These are phyloP conservation scores for Pinus taeda DNA, from an alignment of 75 land plant genomes.

Conservation along the genomic window DNA sequence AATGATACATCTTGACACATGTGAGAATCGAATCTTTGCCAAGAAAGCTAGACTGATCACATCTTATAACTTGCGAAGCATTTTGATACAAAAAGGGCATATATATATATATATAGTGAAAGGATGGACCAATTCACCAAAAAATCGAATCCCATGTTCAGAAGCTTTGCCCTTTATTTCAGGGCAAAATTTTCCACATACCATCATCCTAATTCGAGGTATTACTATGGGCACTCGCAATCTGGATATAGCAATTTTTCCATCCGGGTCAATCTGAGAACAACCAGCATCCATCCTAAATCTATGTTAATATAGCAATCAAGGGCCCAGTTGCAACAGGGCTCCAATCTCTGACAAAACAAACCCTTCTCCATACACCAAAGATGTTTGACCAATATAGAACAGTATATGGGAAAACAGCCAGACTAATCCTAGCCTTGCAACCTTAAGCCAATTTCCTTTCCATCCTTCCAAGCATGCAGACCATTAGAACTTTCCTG, in stretches of 20 bases:
- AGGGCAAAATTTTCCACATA: background rate
- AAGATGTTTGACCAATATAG: too few species aligned
- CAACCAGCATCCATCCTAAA: background rate
- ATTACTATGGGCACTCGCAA: too few species aligned
- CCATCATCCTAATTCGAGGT: too few species aligned
- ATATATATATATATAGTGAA: background rate
- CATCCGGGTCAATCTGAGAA: background rate
- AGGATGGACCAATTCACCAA: background rate
- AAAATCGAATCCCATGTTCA: background rate
- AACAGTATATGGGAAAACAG: too few species aligned
- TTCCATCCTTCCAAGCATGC: background rate
- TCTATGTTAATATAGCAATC: background rate
- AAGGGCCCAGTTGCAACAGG: background rate
- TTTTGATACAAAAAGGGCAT: background rate
- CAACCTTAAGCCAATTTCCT: background rate
- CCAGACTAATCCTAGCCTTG: background rate
- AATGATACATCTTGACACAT: background rate
- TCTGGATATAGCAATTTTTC: too few species aligned
- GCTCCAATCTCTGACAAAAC: background rate
- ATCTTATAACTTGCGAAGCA: background rate
- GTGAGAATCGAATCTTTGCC: background rate
- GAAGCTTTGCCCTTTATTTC: background rate
- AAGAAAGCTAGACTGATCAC: background rate
- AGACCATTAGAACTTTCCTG: too few species aligned
- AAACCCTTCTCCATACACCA: background rate